Percentiles rank a stretch among this genome's conserved stretches.
Conservation (phyloP, 805 yeast species). For the Wickerhamomyces alni region DNA sequence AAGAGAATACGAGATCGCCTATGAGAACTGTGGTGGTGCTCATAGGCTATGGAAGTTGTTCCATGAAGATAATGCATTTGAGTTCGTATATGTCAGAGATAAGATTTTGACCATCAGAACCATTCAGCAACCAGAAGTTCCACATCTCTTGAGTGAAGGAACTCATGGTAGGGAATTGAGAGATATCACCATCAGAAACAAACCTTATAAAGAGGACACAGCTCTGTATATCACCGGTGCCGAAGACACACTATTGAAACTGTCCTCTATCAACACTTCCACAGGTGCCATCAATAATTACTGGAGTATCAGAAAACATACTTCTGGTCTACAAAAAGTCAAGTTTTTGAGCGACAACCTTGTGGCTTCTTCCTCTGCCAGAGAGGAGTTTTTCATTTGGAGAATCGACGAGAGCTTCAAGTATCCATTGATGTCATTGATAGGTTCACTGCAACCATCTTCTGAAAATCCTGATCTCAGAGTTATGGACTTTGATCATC, state of each 20-base stretch:
- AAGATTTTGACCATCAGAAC: conserved; percentile 38
- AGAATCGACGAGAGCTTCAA: conserved; percentile 34
- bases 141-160: conserved; percentile 46
- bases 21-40: conserved; percentile 84
- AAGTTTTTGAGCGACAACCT: conserved; percentile 48
- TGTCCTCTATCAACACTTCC: conserved; percentile 34
- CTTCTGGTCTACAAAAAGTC: conserved; percentile 80
- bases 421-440: conserved; percentile 41
- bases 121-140: conserved; percentile 21
- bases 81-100: conserved; percentile 56
- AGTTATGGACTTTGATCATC: conserved; percentile 75
- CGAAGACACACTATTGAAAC: conserved; percentile 76
- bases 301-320: conserved; percentile 73
- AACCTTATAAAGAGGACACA: conserved; percentile 15
- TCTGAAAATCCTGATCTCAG: conserved; percentile 72
- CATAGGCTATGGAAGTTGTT: conserved; percentile 76
- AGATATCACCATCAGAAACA: conserved; percentile 52
- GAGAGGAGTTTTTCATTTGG: conserved; percentile 90
- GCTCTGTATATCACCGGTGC: conserved; percentile 67
- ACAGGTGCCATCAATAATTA: conserved; percentile 39
- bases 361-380: conserved; percentile 62
- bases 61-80: conserved; percentile 24
- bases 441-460: conserved; percentile 49
- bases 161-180: conserved; percentile 92
- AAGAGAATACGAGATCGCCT: conserved; percentile 58